Base-by-base conservation (phyloP, 2,329 filamentous ascomycete species). In the Aciculosporium take region DNA sequence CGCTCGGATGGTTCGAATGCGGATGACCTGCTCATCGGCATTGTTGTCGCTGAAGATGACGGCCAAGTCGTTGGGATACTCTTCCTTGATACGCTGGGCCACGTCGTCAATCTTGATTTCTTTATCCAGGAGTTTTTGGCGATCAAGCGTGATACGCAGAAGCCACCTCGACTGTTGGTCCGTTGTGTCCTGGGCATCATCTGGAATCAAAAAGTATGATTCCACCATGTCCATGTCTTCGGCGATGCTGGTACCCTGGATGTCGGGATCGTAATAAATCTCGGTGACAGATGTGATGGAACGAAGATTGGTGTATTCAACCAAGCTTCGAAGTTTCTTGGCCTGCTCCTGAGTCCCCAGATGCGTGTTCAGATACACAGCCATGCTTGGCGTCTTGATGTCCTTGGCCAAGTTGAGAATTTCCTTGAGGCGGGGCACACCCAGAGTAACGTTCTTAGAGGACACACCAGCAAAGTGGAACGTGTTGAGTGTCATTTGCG, bases 391-490 rank as follows among this genome's bases (percentile, higher is more conserved):
- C 0, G 91, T 98, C 72, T 96, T 98, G 69, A 98, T 95, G 63
- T 96, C 93, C 52, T 83, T 88, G 0, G 93, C 91, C 45, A 98
- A 79, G 61, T 98, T 98, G 44, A 98, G 73, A 77, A 98, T 98
- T 68, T 98, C 91, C 74, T 98, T 98, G 38, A 98, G 76, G 79
- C 91, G 89, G 33, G 91, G 91, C 33, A 98, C 91, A 86, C 91
- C 91, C 37, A 98, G 80, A 0, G 91, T 98, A 42, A 98, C 89
- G 72, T 98, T 98, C 81, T 98, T 98, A 20, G 89, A 94, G 29
- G 93, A 94, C 46, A 98, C 87, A 94, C 91, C 91, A 62, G 91
- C 88, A 62, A 98, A 98, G 72, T 98, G 91, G 82, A 98, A 98
- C 20, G 91, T 98, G 68, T 98, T 98, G 46, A 98, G 68, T 1